Conservation (phyloP, 805 yeast genomes). For the Pichia manshurica region DNA sequence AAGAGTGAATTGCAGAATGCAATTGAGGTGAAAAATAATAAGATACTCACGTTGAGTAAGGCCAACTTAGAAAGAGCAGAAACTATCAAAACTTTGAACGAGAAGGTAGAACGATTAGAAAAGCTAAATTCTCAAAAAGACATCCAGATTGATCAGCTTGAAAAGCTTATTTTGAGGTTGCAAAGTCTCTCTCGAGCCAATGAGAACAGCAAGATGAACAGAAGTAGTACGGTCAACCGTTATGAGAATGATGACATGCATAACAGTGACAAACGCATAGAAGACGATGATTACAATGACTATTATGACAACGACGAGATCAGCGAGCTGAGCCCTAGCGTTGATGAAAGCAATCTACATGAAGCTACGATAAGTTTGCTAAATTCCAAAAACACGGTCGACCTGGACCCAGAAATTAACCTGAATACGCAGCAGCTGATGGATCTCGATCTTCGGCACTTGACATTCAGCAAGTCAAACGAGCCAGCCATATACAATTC, state of each 20-base stretch:
- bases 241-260: too few relatives aligned
- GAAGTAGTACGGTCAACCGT: neutral
- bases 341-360: neutral
- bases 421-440: conserved; percentile 10
- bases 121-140: neutral
- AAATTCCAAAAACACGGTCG: neutral
- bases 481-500: conserved; percentile 1
- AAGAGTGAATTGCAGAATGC: conserved; percentile 7
- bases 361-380: conserved; percentile 1
- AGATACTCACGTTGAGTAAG: conserved; percentile 6
- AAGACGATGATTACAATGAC: neutral
- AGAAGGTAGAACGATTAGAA: neutral
- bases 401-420: neutral
- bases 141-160: conserved; percentile 1
- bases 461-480: neutral
- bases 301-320: conserved; percentile 1
- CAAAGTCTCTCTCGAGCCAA: neutral
- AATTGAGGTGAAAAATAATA: conserved; percentile 9
- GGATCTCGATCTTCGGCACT: conserved; percentile 4
- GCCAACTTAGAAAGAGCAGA: conserved; percentile 1
- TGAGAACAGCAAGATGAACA: neutral
- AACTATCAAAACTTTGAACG: neutral
- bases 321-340: neutral
- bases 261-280: too few relatives aligned
- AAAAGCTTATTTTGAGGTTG: neutral